Percentiles rank a stretch among this genome's conserved stretches.
These are phyloP conservation scores for Lumnitzera littorea DNA, from an alignment of 345 rosid species.

Conservation along the genomic window DNA sequence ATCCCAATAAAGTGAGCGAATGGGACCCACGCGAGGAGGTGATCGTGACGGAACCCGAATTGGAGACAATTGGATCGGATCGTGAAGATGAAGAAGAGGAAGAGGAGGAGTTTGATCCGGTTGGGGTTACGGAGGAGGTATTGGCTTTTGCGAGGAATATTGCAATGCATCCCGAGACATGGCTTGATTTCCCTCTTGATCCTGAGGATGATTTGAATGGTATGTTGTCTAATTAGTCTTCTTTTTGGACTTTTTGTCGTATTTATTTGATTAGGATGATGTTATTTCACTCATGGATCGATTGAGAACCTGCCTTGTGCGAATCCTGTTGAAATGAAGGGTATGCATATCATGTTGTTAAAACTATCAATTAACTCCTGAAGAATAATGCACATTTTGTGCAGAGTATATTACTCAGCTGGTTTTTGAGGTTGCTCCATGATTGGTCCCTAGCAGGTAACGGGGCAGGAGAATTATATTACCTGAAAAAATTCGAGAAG, in stretches of 20 bases:
- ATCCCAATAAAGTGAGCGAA: neutral
- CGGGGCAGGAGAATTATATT: too few relatives aligned
- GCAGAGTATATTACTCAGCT: too few relatives aligned
- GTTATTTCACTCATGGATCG: neutral
- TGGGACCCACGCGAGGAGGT: constrained; percentile 20
- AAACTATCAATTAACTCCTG: too few relatives aligned
- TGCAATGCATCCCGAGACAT: constrained; percentile 90
- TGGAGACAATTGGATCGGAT: constrained; percentile 12
- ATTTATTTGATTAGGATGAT: neutral
- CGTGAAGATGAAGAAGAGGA: constrained; percentile 23
- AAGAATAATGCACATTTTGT: too few relatives aligned
- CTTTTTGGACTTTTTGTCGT: neutral
- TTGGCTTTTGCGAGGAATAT: constrained; percentile 79
- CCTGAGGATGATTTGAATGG: constrained; percentile 80
- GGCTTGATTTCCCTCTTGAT: constrained; percentile 92
- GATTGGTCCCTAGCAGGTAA: too few relatives aligned
- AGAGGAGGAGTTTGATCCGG: constrained; percentile 24
- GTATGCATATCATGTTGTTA: neutral
- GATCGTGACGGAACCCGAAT: neutral
- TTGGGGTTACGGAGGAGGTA: constrained; percentile 83
- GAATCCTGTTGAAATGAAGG: neutral
- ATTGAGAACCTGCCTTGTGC: neutral
- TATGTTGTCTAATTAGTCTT: constrained; percentile 16
- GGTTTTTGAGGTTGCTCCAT: too few relatives aligned
- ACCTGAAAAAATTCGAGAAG: too few relatives aligned